A percentile compares a stretch with the other conserved stretches of the same genome.
phyloP scores from a whole-genome alignment of 768 basidiomycete genomes.

The Paxillus ammoniavirescens region DNA sequence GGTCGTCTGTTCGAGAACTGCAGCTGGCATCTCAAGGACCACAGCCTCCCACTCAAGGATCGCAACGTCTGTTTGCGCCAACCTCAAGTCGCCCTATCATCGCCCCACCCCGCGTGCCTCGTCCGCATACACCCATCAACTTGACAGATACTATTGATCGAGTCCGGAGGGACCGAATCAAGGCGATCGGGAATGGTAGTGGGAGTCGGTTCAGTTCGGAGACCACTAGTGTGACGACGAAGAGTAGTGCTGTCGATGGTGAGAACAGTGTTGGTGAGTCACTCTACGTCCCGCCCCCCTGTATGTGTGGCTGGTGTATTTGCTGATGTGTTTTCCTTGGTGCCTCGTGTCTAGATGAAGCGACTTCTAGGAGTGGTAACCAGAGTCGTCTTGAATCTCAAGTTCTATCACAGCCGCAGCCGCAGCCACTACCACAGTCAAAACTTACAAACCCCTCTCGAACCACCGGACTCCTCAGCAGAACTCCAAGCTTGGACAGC shows the following conservation, averaged over 20 bases:
- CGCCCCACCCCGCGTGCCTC: constrained; percentile 23
- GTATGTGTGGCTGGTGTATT: no score
- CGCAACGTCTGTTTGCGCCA: background rate
- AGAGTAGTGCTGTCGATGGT: background rate
- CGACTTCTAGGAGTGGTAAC: no score
- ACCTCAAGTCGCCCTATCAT: constrained; percentile 14
- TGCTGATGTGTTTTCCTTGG: background rate
- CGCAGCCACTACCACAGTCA: no score
- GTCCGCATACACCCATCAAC: constrained; percentile 10
- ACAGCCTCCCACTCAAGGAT: background rate
- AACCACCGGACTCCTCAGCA: background rate
- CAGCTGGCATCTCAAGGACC: background rate
- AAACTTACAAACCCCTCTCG: no score
- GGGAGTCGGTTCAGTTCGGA: background rate
- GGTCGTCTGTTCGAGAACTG: no score
- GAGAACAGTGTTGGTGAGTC: background rate
- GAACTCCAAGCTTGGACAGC: constrained; percentile 15
- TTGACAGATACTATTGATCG: constrained; percentile 22
- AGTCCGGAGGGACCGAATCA: constrained; percentile 10
- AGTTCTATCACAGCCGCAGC: no score
- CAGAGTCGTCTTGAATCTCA: no score
- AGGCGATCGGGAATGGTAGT: background rate
- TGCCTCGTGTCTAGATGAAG: background rate
- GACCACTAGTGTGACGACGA: background rate
- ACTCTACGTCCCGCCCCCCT: background rate